phyloP scores from a whole-genome alignment of 345 rosid genomes.

The Dimocarpus longan region DNA sequence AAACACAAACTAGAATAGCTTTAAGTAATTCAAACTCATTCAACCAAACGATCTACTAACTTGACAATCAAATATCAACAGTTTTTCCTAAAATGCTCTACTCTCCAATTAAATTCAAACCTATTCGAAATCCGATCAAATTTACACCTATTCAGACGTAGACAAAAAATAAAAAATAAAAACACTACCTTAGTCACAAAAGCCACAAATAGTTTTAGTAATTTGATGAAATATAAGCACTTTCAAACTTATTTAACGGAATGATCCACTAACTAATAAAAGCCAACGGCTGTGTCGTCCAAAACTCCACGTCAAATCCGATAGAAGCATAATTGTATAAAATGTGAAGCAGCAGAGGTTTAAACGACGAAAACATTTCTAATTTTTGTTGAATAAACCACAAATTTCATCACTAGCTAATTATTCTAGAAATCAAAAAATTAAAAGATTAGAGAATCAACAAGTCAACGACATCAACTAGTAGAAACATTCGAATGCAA shows the following conservation, averaged over 20 bases:
- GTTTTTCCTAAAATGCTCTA: too few relatives aligned
- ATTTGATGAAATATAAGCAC: not conserved
- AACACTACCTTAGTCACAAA: not conserved
- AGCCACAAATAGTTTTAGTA: not conserved
- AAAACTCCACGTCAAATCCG: not conserved
- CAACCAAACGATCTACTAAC: too few relatives aligned
- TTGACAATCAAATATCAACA: too few relatives aligned
- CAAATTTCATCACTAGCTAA: too few relatives aligned
- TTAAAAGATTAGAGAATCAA: not conserved
- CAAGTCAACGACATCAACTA: not conserved
- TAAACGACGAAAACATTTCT: not conserved
- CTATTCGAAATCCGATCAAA: not conserved
- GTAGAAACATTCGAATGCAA: not conserved
- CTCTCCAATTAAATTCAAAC: not conserved
- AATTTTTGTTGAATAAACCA: too few relatives aligned
- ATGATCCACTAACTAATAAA: not conserved
- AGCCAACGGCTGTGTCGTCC: not conserved
- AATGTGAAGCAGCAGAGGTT: not conserved
- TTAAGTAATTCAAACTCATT: not conserved
- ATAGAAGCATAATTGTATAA: not conserved
- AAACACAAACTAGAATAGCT: not conserved
- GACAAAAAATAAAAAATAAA: too few relatives aligned
- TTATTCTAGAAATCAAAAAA: too few relatives aligned
- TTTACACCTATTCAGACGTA: too few relatives aligned
- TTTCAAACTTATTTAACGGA: not conserved